Conservation (phyloP, 2,329 filamentous ascomycete genomes). For the Paecilomyces dactylethromorphus region DNA sequence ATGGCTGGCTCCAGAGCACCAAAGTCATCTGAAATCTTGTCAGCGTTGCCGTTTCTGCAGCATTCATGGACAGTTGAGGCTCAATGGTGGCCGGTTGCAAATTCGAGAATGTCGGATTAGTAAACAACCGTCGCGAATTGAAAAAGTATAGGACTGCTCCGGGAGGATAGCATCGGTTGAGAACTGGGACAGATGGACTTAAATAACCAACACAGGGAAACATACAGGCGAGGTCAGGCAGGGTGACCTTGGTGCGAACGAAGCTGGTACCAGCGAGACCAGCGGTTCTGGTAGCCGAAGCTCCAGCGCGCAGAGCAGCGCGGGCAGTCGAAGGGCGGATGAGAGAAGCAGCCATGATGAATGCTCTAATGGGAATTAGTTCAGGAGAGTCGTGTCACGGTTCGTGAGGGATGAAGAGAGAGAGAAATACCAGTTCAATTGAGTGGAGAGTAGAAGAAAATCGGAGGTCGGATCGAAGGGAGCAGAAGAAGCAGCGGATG, state of each 20-base stretch:
- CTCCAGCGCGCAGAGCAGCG: slow-evolving; percentile 62
- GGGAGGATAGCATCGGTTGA: not conserved
- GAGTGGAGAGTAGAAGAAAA: not conserved
- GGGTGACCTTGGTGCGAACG: slow-evolving; percentile 79
- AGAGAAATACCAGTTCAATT: slow-evolving; percentile 2
- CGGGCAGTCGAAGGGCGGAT: slow-evolving; percentile 66
- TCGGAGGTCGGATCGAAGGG: not conserved
- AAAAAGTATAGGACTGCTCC: not conserved
- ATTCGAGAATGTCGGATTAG: not conserved
- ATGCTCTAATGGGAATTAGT: not conserved
- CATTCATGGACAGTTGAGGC: not conserved
- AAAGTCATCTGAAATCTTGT: slow-evolving; percentile 68
- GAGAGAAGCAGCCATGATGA: slow-evolving; percentile 66
- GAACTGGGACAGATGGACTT: not conserved
- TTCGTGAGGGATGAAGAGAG: not conserved
- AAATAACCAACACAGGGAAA: slow-evolving; percentile 4
- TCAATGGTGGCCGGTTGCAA: not conserved
- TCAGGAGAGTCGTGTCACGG: not conserved
- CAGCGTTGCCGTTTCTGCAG: not conserved
- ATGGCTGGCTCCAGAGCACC: slow-evolving; percentile 81
- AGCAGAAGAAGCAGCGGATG: not conserved
- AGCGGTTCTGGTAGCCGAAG: slow-evolving; percentile 46
- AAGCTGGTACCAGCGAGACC: slow-evolving; percentile 68
- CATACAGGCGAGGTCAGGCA: slow-evolving; percentile 79
- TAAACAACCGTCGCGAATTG: not conserved